These are phyloP conservation scores for Hippophae rhamnoides DNA, from an alignment of 306 rosid genomes.

Conservation along the genomic window DNA sequence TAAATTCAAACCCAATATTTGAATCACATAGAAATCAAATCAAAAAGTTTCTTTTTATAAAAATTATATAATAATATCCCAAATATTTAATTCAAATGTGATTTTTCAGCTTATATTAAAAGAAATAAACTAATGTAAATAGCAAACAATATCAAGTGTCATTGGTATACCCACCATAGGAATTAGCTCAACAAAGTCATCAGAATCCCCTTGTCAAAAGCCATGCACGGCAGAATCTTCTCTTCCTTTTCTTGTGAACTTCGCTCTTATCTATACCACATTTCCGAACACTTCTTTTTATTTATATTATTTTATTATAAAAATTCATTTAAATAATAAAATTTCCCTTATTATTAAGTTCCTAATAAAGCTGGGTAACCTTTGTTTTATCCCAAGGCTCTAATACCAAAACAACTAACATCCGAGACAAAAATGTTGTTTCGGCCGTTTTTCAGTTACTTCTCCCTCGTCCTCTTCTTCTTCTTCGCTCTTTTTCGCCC, in stretches of 20 bases:
- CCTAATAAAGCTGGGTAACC: neutral
- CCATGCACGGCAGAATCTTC: neutral
- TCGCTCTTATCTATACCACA: neutral
- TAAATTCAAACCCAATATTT: neutral
- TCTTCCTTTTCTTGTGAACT: neutral
- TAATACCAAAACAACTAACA: conserved; percentile 26
- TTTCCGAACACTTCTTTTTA: neutral
- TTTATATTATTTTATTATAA: neutral
- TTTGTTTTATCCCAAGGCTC: conserved; percentile 8
- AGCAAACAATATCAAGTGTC: neutral
- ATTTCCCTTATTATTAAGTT: neutral
- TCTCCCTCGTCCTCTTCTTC: conserved; percentile 17
- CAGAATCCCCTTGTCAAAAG: neutral
- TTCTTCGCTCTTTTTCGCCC: conserved; percentile 38
- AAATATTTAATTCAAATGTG: neutral
- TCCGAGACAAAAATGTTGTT: conserved; percentile 33
- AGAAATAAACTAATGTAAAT: neutral
- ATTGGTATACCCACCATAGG: neutral
- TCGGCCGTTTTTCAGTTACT: conserved; percentile 22
- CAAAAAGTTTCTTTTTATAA: too few species aligned
- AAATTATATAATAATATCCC: neutral
- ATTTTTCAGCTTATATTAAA: too few species aligned
- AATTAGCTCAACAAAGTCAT: neutral
- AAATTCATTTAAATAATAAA: neutral
- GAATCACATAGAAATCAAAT: too few species aligned